Percentiles rank a stretch among this genome's conserved stretches.
phyloP scores from a whole-genome alignment of 768 basidiomycete genomes.

The Termitomyces sp. region DNA sequence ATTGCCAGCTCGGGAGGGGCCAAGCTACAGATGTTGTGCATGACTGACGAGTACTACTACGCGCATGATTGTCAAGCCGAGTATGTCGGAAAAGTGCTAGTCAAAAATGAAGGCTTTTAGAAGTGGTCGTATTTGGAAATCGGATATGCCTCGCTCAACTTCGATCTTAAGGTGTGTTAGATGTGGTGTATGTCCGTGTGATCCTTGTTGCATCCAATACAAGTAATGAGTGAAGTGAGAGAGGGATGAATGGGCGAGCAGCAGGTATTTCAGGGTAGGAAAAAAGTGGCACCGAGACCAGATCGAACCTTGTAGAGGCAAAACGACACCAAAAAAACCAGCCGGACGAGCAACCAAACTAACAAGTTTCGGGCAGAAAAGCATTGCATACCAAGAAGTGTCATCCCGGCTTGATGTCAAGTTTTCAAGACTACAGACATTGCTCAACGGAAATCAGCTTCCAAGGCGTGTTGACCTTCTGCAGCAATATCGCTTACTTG shows the following conservation, averaged over 20 bases:
- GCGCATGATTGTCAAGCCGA: neutral
- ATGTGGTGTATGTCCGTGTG: neutral
- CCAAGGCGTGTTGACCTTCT: neutral
- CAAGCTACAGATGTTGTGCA: neutral
- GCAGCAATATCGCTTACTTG: neutral
- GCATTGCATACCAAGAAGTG: neutral
- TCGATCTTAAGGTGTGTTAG: slow-evolving; percentile 1
- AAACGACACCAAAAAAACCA: neutral
- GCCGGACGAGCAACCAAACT: neutral
- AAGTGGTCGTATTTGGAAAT: neutral
- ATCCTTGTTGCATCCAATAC: neutral
- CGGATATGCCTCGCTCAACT: neutral
- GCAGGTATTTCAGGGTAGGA: neutral
- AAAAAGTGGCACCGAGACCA: neutral
- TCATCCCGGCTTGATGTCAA: neutral
- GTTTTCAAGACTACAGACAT: neutral
- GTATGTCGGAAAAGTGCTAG: neutral
- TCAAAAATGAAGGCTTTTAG: neutral
- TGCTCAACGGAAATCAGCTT: neutral
- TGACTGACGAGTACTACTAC: neutral
- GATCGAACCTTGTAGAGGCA: neutral
- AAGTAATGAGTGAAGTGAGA: neutral
- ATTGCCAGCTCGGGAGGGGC: slow-evolving; percentile 4
- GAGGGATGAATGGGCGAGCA: neutral
- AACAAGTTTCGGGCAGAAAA: neutral